phyloP scores from a whole-genome alignment of 495 filamentous ascomycete genomes.

The Chaetomium cochliodes region DNA sequence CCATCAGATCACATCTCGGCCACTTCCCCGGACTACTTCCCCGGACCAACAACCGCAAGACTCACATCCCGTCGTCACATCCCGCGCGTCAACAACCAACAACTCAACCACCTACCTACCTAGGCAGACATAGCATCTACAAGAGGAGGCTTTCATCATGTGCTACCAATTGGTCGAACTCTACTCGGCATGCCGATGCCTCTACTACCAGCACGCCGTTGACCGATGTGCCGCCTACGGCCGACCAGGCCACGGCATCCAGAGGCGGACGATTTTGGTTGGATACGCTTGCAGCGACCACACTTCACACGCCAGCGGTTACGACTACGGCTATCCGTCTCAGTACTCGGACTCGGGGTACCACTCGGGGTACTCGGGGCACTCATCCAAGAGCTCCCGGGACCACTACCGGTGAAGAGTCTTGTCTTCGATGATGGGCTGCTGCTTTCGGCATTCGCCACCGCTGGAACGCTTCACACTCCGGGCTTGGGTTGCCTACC shows the following conservation, averaged over 20 bases:
- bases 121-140: constrained; percentile 6
- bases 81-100: constrained; percentile 5
- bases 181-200: constrained; percentile 78
- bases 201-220: constrained; percentile 79
- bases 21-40: background rate
- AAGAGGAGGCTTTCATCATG: constrained; percentile 47
- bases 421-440: constrained; percentile 54
- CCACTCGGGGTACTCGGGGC: constrained; percentile 34
- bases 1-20: constrained; percentile 16
- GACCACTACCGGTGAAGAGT: constrained; percentile 51
- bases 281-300: constrained; percentile 68
- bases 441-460: constrained; percentile 45
- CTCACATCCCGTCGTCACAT: constrained; percentile 10
- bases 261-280: constrained; percentile 76
- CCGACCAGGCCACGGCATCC: constrained; percentile 64
- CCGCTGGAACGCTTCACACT: constrained; percentile 48
- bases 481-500: constrained; percentile 47
- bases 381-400: constrained; percentile 45
- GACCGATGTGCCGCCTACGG: constrained; percentile 74
- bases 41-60: constrained; percentile 3
- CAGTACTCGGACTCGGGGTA: constrained; percentile 55
- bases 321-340: constrained; percentile 27
- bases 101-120: constrained; percentile 3
- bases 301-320: constrained; percentile 25
- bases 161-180: constrained; percentile 75